Evolutionary conservation across 768 basidiomycete genomes (phyloP).

Genomic region (Amanita exitialis): DNA sequence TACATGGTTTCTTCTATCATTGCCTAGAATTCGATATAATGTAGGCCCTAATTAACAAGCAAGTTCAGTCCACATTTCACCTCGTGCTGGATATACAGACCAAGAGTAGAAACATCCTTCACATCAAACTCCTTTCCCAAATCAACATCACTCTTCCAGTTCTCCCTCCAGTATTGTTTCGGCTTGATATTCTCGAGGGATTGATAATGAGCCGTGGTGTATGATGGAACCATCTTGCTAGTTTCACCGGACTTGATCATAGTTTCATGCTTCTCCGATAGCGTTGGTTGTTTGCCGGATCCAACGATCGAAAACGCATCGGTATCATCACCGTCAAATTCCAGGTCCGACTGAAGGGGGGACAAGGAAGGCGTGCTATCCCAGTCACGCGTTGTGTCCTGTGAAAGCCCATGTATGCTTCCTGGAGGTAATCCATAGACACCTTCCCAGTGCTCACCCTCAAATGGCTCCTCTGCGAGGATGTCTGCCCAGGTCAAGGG

Average conservation of each 20-base stretch:
- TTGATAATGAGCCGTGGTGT: conserved; percentile 35
- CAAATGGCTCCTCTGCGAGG: conserved; percentile 72
- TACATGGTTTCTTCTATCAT: conserved; percentile 25
- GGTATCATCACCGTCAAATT: conserved; percentile 30
- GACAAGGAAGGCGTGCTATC: conserved; percentile 64
- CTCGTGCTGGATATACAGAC: conserved; percentile 20
- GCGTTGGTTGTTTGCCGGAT: neutral
- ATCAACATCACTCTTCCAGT: conserved; percentile 44
- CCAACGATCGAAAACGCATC: conserved; percentile 13
- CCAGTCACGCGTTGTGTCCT: conserved; percentile 32
- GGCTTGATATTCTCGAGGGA: conserved; percentile 52
- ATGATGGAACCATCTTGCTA: conserved; percentile 13
- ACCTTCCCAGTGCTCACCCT: conserved; percentile 81
- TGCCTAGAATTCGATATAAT: conserved; percentile 21
- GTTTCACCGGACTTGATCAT: neutral
- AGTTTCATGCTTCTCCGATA: neutral
- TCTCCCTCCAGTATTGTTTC: conserved; percentile 67
- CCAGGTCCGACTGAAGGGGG: conserved; percentile 46
- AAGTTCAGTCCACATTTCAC: neutral
- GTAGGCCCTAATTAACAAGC: conserved; percentile 32
- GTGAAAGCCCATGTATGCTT: conserved; percentile 12
- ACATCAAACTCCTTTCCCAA: conserved; percentile 42
- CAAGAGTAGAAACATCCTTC: conserved; percentile 65
- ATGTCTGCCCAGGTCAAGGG: conserved; percentile 71
- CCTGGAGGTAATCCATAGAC: conserved; percentile 47